A percentile compares a stretch with the other conserved stretches of the same genome.
These are phyloP conservation scores for Cladosporium sphaerospermum DNA, from an alignment of 2,329 filamentous ascomycete genomes.

Conservation along the genomic window DNA sequence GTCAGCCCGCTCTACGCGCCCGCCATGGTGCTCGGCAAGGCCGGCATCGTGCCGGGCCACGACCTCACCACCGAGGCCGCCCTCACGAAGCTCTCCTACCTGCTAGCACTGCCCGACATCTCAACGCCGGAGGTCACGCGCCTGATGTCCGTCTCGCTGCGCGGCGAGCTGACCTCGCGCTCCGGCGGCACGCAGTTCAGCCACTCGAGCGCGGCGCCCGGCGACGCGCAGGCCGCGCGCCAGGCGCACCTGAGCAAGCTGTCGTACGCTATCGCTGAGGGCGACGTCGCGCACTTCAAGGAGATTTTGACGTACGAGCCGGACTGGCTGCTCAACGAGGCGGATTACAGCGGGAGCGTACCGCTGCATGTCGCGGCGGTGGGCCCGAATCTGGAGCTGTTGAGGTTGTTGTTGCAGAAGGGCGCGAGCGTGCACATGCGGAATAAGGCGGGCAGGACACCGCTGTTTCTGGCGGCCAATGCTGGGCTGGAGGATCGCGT, in stretches of 20 bases:
- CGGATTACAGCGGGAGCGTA: conserved; percentile 79
- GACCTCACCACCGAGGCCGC: conserved; percentile 88
- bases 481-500: conserved; percentile 51
- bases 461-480: conserved; percentile 54
- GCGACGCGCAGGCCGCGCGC: neutral
- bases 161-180: conserved; percentile 75
- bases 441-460: conserved; percentile 52
- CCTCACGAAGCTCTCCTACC: conserved; percentile 82
- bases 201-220: neutral
- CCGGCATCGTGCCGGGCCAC: conserved; percentile 82
- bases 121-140: conserved; percentile 59
- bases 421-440: conserved; percentile 55
- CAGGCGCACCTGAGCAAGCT: conserved; percentile 56
- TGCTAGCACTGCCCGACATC: conserved; percentile 64
- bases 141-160: conserved; percentile 67
- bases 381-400: conserved; percentile 48
- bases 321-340: conserved; percentile 62
- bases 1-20: conserved; percentile 38
- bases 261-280: conserved; percentile 71
- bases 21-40: conserved; percentile 63
- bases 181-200: conserved; percentile 3
- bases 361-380: conserved; percentile 52
- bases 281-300: conserved; percentile 58
- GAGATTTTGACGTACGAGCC: conserved; percentile 63
- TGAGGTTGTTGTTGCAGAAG: conserved; percentile 50